phyloP scores from a whole-genome alignment of 2,329 filamentous ascomycete genomes.

The Epichloe aotearoae region DNA sequence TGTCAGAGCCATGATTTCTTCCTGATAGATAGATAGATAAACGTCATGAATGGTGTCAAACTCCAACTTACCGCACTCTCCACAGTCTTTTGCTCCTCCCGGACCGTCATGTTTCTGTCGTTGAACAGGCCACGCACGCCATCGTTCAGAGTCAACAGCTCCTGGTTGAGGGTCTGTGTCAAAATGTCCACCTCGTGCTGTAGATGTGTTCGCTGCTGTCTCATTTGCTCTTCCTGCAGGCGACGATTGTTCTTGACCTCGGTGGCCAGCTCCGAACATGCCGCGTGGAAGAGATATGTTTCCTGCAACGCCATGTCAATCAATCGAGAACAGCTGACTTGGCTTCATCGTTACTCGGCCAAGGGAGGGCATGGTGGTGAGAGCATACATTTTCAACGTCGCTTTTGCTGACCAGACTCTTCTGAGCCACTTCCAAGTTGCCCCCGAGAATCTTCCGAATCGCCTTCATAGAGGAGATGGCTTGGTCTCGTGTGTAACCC shows the following conservation, averaged over 20 bases:
- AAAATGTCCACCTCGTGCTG: conserved; percentile 95
- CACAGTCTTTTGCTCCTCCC: conserved; percentile 73
- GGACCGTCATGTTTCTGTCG: conserved; percentile 82
- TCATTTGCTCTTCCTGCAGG: conserved; percentile 64
- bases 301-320: conserved; percentile 33
- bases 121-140: conserved; percentile 94
- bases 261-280: conserved; percentile 80
- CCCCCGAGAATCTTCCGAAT: conserved; percentile 62
- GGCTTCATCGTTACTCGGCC: background rate
- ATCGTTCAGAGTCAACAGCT: conserved; percentile 69
- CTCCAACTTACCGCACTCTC: conserved; percentile 55
- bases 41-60: too few species aligned
- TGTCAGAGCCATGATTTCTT: background rate
- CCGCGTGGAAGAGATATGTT: conserved; percentile 84
- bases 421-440: conserved; percentile 70
- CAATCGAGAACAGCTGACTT: background rate
- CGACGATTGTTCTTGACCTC: conserved; percentile 72
- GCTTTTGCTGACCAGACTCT: conserved; percentile 73
- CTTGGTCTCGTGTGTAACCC: conserved; percentile 61
- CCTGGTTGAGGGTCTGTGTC: conserved; percentile 71
- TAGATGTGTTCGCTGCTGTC: conserved; percentile 69
- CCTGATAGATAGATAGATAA: background rate
- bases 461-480: conserved; percentile 83
- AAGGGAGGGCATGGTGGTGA: too few species aligned
- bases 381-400: conserved; percentile 65